Evolutionary conservation across 768 basidiomycete genomes (phyloP).

Genomic region (Phanerodontia chrysosporium): DNA sequence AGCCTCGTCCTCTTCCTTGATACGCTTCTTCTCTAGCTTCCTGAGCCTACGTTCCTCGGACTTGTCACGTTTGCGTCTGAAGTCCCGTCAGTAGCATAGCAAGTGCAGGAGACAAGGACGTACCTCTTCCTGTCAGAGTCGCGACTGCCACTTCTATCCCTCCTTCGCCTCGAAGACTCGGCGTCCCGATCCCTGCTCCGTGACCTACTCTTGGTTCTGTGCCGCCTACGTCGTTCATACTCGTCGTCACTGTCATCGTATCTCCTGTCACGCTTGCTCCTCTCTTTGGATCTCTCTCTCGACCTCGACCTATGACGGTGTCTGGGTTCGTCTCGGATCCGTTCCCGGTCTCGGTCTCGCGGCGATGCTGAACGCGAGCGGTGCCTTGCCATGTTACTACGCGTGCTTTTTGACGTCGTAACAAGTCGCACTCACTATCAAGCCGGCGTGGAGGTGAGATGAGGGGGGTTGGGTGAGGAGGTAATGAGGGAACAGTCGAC

Average conservation of each 20-base stretch:
- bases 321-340: constrained; percentile 13
- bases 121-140: constrained; percentile 46
- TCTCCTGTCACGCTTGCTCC: constrained; percentile 14
- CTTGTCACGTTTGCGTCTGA: constrained; percentile 78
- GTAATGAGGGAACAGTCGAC: background rate
- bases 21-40: constrained; percentile 83
- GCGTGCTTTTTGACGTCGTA: background rate
- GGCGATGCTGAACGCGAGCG: constrained; percentile 50
- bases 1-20: constrained; percentile 83
- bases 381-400: constrained; percentile 39
- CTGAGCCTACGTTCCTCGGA: constrained; percentile 82
- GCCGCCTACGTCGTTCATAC: constrained; percentile 19
- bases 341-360: constrained; percentile 23
- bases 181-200: constrained; percentile 31
- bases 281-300: constrained; percentile 28
- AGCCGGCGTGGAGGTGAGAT: background rate
- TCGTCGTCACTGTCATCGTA: constrained; percentile 19
- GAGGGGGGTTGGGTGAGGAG: background rate
- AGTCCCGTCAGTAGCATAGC: background rate
- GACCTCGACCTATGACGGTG: constrained; percentile 31
- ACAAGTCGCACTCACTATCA: constrained; percentile 13
- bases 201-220: constrained; percentile 25
- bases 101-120: constrained; percentile 12
- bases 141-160: constrained; percentile 35
- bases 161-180: constrained; percentile 17